Base-by-base conservation (phyloP, 495 filamentous ascomycete genomes). In the Aspergillus conjunctus region DNA sequence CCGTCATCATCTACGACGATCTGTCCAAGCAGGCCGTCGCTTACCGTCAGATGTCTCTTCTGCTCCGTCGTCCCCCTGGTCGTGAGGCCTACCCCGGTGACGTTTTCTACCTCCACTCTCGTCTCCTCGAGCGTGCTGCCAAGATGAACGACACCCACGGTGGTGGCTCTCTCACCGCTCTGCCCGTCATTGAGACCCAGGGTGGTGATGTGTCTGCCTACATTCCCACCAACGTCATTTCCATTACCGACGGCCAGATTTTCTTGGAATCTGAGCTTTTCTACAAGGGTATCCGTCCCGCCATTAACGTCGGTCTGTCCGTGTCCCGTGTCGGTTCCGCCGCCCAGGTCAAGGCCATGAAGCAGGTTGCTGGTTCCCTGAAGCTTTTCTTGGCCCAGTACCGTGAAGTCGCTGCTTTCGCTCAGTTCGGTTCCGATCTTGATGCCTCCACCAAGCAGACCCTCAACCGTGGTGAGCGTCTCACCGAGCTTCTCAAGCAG, bases 381-480 rank as follows among this genome's bases (percentile, higher is more conserved):
- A 98, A 98, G 86, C 91, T 98, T 69, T 98, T 98, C 91, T 92
- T 98, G 88, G 94, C 94, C 73, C 94, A 98, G 85, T 98, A 98
- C 85, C 94, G 94, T 93, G 94, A 98, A 82, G 94, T 98, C 63
- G 94, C 94, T 75, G 94, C 94, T 70, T 98, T 98, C 82, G 94
- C 94, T 70, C 94, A 98, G 81, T 98, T 98, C 87, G 94, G 94
- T 87, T 98, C 94, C 74, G 94, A 98, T 87, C 85, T 98, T 61
- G 94, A 98, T 84, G 94, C 94, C 68, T 87, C 94, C 64, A 98
- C 94, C 76, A 98, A 98, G 87, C 95, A 98, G 84, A 98, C 94
- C 59, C 87, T 98, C 60, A 88, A 81, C 85, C 95, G 94, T 89
- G 94, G 94, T 90, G 92, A 98, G 85, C 92, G 94, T 81, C 89